Conservation (phyloP, 805 yeast genomes). For the Cyberlindnera amylophila region DNA sequence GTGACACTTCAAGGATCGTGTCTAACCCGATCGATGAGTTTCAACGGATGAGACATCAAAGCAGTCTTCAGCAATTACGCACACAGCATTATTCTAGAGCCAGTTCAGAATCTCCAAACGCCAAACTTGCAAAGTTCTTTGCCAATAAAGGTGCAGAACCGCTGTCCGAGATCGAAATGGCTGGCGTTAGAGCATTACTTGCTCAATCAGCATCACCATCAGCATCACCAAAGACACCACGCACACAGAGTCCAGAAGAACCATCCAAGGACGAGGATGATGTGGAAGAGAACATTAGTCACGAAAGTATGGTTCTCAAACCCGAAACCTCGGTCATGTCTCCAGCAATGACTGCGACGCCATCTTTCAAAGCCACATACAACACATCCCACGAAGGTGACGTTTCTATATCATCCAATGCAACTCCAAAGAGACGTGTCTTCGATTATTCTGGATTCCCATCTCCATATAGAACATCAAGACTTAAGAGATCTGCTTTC, state of each 20-base stretch:
- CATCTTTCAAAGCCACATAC: constrained; percentile 35
- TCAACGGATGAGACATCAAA: constrained; percentile 10
- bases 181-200: constrained; percentile 69
- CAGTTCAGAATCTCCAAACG: constrained; percentile 43
- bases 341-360: constrained; percentile 20
- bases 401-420: constrained; percentile 15
- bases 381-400: constrained; percentile 13
- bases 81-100: constrained; percentile 1
- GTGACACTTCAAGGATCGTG: constrained; percentile 4
- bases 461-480: constrained; percentile 36
- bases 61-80: constrained; percentile 5
- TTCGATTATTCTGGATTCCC: constrained; percentile 37
- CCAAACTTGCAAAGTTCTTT: constrained; percentile 64
- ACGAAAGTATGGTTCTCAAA: constrained; percentile 14
- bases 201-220: constrained; percentile 36
- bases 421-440: constrained; percentile 28
- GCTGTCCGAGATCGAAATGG: constrained; percentile 68
- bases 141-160: constrained; percentile 73
- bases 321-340: constrained; percentile 2
- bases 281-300: constrained; percentile 4
- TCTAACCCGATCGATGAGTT: constrained; percentile 22
- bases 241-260: neutral
- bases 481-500: constrained; percentile 21
- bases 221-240: constrained; percentile 12
- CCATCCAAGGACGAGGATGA: constrained; percentile 7